Conservation (phyloP, 345 rosid genomes). For the Bruguiera sexangula region DNA sequence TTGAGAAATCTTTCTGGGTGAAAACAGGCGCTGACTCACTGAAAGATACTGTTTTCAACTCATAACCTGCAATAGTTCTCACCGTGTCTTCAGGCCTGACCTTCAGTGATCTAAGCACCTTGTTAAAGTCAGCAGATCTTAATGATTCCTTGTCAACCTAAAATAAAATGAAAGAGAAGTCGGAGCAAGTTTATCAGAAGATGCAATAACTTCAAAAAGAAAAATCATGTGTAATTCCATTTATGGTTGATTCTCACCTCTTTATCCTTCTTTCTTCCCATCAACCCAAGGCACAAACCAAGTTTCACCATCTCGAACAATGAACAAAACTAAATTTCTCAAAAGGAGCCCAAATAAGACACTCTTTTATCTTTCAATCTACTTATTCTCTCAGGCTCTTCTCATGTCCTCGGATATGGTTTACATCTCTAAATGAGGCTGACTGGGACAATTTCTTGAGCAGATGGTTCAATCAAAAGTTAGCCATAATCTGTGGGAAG, state of each 20-base stretch:
- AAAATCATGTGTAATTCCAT: neutral
- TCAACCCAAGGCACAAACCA: slow-evolving; percentile 39
- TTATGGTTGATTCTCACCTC: slow-evolving; percentile 36
- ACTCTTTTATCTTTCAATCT: neutral
- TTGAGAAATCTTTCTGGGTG: slow-evolving; percentile 16
- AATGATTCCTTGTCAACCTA: slow-evolving; percentile 36
- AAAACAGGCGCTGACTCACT: slow-evolving; percentile 27
- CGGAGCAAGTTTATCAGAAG: slow-evolving; percentile 5
- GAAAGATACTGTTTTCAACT: slow-evolving; percentile 37
- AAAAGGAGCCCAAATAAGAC: neutral
- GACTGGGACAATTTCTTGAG: slow-evolving; percentile 3
- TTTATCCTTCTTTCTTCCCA: slow-evolving; percentile 39
- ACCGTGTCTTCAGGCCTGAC: slow-evolving; percentile 49
- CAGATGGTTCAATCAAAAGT: slow-evolving; percentile 20
- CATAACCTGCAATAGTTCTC: slow-evolving; percentile 47
- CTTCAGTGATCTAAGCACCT: slow-evolving; percentile 39
- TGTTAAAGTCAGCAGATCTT: slow-evolving; percentile 21
- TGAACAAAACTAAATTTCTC: slow-evolving; percentile 8
- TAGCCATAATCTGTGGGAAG: slow-evolving; percentile 86
- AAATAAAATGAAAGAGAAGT: slow-evolving; percentile 8
- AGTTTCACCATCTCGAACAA: slow-evolving; percentile 42
- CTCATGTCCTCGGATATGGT: slow-evolving; percentile 10
- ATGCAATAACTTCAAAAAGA: neutral
- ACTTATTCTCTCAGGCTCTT: neutral
- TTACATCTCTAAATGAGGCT: slow-evolving; percentile 37